Conservation (phyloP, 2,329 filamentous ascomycete genomes). For the Colletotrichum falcatum region DNA sequence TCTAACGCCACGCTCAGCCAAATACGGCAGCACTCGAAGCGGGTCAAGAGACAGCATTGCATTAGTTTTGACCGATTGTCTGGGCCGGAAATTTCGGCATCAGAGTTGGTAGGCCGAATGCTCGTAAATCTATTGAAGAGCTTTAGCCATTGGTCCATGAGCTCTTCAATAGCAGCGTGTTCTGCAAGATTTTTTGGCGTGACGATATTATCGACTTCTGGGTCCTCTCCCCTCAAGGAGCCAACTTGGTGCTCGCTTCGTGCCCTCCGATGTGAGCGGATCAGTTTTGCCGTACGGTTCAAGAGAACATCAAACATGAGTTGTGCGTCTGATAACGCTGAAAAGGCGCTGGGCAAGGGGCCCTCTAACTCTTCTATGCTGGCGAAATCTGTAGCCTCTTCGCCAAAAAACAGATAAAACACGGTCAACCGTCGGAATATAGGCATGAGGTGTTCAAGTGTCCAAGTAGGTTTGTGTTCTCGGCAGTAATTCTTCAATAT, state of each 20-base stretch:
- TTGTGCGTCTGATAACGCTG: background rate
- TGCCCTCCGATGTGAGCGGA: background rate
- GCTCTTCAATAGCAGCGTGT: background rate
- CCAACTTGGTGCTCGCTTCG: background rate
- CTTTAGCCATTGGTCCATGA: background rate
- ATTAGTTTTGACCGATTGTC: background rate
- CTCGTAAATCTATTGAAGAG: background rate
- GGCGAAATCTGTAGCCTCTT: background rate
- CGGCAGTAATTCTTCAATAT: no score
- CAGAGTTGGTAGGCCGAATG: background rate
- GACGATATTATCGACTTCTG: background rate
- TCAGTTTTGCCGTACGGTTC: background rate
- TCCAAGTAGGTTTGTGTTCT: no score
- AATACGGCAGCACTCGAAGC: background rate
- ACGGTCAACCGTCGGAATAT: constrained; percentile 15
- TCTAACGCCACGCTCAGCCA: constrained; percentile 6
- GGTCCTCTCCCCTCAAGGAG: no score
- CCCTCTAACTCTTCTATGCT: background rate
- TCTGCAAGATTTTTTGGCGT: background rate
- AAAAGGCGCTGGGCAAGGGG: background rate
- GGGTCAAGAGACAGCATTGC: background rate
- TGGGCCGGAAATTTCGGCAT: background rate
- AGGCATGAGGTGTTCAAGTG: no score
- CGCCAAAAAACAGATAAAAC: constrained; percentile 12
- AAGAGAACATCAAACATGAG: background rate